Percentiles rank a stretch among this genome's conserved stretches.
Conservation (phyloP, 805 yeast genomes). For the Candida maltosa region DNA sequence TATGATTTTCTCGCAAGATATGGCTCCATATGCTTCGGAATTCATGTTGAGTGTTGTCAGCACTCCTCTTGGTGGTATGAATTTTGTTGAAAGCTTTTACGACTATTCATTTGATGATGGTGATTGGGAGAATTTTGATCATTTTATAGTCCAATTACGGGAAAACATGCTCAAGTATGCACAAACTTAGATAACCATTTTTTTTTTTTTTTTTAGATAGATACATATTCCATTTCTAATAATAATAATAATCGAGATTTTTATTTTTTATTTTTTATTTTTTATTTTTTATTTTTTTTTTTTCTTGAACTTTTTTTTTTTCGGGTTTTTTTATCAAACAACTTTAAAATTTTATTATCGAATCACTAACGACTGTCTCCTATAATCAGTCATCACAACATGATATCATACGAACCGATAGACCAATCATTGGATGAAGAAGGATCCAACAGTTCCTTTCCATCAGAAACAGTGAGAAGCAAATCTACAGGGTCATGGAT, state of each 20-base stretch:
- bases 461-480: conserved; percentile 5
- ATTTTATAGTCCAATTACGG: conserved; percentile 15
- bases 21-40: conserved; percentile 32
- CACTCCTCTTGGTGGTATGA: conserved; percentile 30
- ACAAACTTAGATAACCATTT: not conserved
- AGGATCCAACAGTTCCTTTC: not conserved
- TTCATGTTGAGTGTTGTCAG: conserved; percentile 31
- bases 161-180: conserved; percentile 13
- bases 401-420: too few species aligned
- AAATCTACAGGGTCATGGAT: conserved; percentile 38
- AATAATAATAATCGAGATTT: conserved; percentile 2
- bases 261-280: conserved; percentile 1
- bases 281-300: too few species aligned
- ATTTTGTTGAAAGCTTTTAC: conserved; percentile 27
- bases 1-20: conserved; percentile 34
- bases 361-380: too few species aligned
- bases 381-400: too few species aligned
- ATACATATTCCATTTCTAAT: conserved; percentile 1
- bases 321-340: too few species aligned
- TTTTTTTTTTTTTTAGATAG: not conserved
- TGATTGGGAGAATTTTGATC: conserved; percentile 20
- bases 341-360: too few species aligned
- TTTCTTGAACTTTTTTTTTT: not conserved
- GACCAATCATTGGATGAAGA: too few species aligned
- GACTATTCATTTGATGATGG: conserved; percentile 24